Evolutionary conservation across 2,329 filamentous ascomycete genomes (phyloP), one percentile per base, ranked within the genome.

Genomic region (Beauveria pseudobassiana): DNA sequence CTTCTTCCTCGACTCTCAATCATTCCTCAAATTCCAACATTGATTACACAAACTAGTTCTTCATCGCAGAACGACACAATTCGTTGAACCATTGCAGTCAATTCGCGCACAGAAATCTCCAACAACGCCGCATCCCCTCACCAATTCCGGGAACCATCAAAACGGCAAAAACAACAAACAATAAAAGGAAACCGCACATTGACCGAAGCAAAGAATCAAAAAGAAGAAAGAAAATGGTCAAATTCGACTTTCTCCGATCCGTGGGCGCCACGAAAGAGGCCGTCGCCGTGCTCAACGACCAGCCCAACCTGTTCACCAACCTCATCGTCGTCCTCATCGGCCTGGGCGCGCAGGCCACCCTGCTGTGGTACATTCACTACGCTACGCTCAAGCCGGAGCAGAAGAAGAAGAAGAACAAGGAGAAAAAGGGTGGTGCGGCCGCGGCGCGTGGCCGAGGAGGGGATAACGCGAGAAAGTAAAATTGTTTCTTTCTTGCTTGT

Each of bases 351-450:
- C 75, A 85, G 66, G 71, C 70, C 62, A 67, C 76, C 10, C 72
- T 85, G 54, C 71, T 82, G 59, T 84, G 80, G 80, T 84, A 78
- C 73, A 86, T 86, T 68, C 82, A 85, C 73, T 80, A 75, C 68
- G 82, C 82, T 62, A 86, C 83, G 22, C 64, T 83, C 74, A 86
- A 86, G 75, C 83, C 83, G 18, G 81, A 83, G 68, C 83, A 86
- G 71, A 80, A 76, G 70, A 82, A 81, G 71, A 82, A 82, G 34
- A 38, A 38, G 34, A 38, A 38, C 14, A 38, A 38, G 72, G 75
- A 76, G 59, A 72, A 73, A 42, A 75, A 74, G 69, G 78, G 77
- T 67, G 58, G 38, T 28, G 67, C 63, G 1, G 63, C 51, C 5
- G 62, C 63, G 16, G 72, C 70, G 62, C 26, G 26, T 14, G 58